Percentiles rank a stretch among this genome's conserved stretches.
Evolutionary conservation across 306 rosid genomes (phyloP).

Genomic region (Mimosa bimucronata): DNA sequence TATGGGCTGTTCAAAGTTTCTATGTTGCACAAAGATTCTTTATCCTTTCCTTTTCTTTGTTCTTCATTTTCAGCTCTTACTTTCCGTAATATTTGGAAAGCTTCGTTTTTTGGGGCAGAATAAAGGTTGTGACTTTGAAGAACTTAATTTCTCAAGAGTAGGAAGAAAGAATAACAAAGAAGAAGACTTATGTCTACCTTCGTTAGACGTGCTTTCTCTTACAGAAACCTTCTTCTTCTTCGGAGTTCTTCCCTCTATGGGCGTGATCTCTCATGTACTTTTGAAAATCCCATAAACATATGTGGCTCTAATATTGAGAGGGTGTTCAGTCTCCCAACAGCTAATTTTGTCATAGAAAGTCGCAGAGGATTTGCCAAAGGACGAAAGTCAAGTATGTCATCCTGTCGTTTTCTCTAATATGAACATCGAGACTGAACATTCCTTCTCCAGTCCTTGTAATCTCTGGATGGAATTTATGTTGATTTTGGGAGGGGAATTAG

Average conservation of each 20-base stretch:
- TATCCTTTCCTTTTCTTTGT: too few relatives aligned
- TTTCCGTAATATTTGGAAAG: not conserved
- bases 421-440: not conserved
- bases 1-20: too few relatives aligned
- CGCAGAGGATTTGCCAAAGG: slow-evolving; percentile 91
- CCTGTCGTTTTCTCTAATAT: not conserved
- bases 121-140: not conserved
- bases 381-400: slow-evolving; percentile 71
- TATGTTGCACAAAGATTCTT: too few relatives aligned
- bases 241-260: slow-evolving; percentile 45
- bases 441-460: too few relatives aligned
- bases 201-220: slow-evolving; percentile 59
- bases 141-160: not conserved
- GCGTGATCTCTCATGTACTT: slow-evolving; percentile 31
- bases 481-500: too few relatives aligned
- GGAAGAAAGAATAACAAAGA: too few relatives aligned
- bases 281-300: slow-evolving; percentile 26
- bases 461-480: too few relatives aligned
- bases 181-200: slow-evolving; percentile 62
- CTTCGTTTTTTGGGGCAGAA: not conserved
- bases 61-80: too few relatives aligned
- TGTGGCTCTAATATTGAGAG: slow-evolving; percentile 31
- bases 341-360: slow-evolving; percentile 53
- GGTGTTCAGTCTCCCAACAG: slow-evolving; percentile 39
- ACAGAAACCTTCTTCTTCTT: slow-evolving; percentile 50